Evolutionary conservation across 2,329 filamentous ascomycete species (phyloP), one percentile per base, ranked within the genome.

Genomic region (Eutypa lata): DNA sequence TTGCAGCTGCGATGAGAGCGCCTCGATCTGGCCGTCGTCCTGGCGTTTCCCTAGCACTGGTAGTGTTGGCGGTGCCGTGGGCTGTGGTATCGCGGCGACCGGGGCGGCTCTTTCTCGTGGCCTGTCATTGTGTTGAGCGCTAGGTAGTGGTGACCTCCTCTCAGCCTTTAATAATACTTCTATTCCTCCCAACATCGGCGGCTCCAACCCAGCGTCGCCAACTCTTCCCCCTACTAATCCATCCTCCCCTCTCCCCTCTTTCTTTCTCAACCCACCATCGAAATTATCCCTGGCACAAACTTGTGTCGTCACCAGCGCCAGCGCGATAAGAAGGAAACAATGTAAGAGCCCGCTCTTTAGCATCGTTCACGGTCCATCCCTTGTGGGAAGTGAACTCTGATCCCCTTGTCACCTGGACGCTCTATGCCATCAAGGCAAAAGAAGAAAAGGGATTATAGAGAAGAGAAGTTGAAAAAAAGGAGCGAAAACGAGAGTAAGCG

Each of bases 301-400:
- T 55, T 57, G 60, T 54, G 57, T 60, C 61, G 63, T 63, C 57
- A 57, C 61, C 60, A 61, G 63, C 63, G 58, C 61, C 60, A 61
- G 63, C 63, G 61, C 61, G 60, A 63, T 61, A 50, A 66, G 56
- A 49, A 66, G 54, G 55, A 44, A 61, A 54, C 50, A 64, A 59
- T 56, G 57, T 58, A 67, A 61, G 56, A 68, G 59, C 63, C 64
- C 53, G 65, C 61, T 65, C 62, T 61, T 61, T 57, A 59, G 55
- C 66, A 67, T 68, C 49, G 50, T 63, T 66, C 60, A 64, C 58
- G 50, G 56, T 53, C 64, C 66, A 68, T 66, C 57, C 50, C 55
- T 54, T 11, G 22, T 53, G 54, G 56, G 50, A 56, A 47, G 26
- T 31, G 26, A 31, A 31, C n/a, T n/a, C n/a, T n/a, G 54, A 49